phyloP scores from a whole-genome alignment of 176 grass and related monocot genomes.

The Triticum dicoccoides region DNA sequence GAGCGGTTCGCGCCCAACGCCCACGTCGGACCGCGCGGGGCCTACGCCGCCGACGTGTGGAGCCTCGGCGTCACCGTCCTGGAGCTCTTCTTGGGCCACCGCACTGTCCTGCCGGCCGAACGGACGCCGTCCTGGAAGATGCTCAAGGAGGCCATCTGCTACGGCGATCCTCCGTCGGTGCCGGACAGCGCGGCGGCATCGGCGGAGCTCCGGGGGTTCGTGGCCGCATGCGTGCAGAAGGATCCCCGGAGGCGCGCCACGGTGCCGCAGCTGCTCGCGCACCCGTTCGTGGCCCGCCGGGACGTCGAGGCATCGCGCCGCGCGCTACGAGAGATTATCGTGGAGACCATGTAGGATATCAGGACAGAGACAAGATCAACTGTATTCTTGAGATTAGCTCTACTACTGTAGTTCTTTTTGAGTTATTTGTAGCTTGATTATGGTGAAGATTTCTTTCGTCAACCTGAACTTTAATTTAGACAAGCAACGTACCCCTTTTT shows the following conservation, averaged over 20 bases:
- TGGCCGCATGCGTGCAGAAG: conserved; percentile 28
- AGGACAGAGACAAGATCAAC: not conserved
- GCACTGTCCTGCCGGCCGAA: not conserved
- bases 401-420: too few species aligned
- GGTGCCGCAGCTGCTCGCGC: not conserved
- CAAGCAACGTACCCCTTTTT: too few species aligned
- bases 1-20: conserved; percentile 36
- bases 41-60: conserved; percentile 45
- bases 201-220: conserved; percentile 21
- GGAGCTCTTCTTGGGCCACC: conserved; percentile 15
- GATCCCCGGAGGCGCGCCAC: conserved; percentile 4
- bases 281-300: conserved; percentile 22
- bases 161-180: not conserved
- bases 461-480: too few species aligned
- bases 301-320: not conserved
- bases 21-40: not conserved
- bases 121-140: not conserved
- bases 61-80: conserved; percentile 28
- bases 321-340: conserved; percentile 13
- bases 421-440: too few species aligned
- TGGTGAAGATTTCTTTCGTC: too few species aligned
- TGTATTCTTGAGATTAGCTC: too few species aligned
- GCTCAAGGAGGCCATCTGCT: conserved; percentile 19
- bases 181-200: not conserved
- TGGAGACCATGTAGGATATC: not conserved